These are phyloP conservation scores for Xylaria sp. DNA, from an alignment of 2,329 filamentous ascomycete species.

Conservation along the genomic window DNA sequence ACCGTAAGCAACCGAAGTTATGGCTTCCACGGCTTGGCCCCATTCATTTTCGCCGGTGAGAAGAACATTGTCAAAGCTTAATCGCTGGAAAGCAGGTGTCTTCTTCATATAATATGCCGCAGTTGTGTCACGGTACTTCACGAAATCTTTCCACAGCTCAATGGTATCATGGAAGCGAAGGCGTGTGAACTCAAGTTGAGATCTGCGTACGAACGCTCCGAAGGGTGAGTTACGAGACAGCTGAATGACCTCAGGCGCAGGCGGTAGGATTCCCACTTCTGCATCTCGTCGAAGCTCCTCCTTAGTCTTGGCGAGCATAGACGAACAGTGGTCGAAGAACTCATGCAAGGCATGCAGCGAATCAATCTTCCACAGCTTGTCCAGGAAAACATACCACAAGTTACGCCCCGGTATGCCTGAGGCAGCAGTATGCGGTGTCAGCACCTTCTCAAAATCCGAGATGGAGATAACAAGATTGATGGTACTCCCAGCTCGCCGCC, in stretches of 20 bases:
- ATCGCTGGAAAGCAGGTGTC: conserved; percentile 65
- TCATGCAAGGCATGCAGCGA: conserved; percentile 82
- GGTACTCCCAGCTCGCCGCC: conserved; percentile 61
- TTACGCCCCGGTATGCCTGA: conserved; percentile 75
- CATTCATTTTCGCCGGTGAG: conserved; percentile 60
- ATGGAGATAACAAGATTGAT: conserved; percentile 65
- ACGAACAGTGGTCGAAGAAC: conserved; percentile 73
- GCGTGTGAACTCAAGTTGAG: conserved; percentile 80
- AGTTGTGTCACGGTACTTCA: conserved; percentile 82
- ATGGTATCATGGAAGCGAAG: conserved; percentile 83
- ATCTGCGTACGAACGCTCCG: conserved; percentile 80
- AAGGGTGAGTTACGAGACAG: conserved; percentile 81
- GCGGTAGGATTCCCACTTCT: conserved; percentile 62
- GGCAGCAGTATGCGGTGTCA: conserved; percentile 61
- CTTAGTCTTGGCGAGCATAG: conserved; percentile 69
- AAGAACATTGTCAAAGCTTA: conserved; percentile 68
- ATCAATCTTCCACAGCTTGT: conserved; percentile 83
- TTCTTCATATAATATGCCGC: conserved; percentile 72
- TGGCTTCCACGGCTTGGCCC: conserved; percentile 58
- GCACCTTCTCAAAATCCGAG: conserved; percentile 68
- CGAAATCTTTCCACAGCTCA: conserved; percentile 83
- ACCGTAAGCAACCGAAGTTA: conserved; percentile 62
- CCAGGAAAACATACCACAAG: conserved; percentile 89
- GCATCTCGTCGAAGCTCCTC: conserved; percentile 67
- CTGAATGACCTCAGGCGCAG: conserved; percentile 63